Base-by-base conservation (phyloP, 176 grass and related monocot species). In the Phyllostachys edulis region DNA sequence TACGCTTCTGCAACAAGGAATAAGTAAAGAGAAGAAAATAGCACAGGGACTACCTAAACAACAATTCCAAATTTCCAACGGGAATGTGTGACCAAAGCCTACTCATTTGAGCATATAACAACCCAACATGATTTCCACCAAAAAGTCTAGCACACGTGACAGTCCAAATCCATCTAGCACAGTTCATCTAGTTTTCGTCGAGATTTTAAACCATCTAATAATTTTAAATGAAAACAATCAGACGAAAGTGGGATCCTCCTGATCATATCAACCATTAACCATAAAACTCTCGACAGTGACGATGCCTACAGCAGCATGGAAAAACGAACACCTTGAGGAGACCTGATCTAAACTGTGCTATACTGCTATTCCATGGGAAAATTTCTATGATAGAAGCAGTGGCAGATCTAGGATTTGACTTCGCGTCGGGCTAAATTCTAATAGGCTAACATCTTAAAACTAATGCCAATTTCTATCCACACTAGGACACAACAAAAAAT, bases 1-100 rank as follows among this genome's bases (percentile, higher is more conserved):
- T 83, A 78, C 1, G 18, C 12, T 87, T 62, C 69, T 86, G 57
- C 67, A 85, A 60, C 16, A 84, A 78, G 6, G 75, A 76, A 83
- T 11, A 56, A 21, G 21, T 63, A 39, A 44, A 52, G 14, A 71
- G 11, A 76, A 7, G 36, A 73, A 44, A 6, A 83, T 3, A 78
- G 44, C 5, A 76, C 17, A 81, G 18, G 55, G 60, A 63, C 34
- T 69, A 29, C 63, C 50, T 24, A 69, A 75, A 75, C 3, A 18
- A 40, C 3, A 74, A 47, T 23, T 36, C 4, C 80, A 88, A 18
- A 52, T n/a, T 40, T 40, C 7, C 39, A 8, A 40, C 1, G 1
- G 20, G 1, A 54, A 51, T 64, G 17, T 49, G 5, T 39, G 4
- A 50, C 0, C 0, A 29, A 15, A 69, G 2, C 16, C 5, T 49